Percentiles rank a stretch among this genome's conserved stretches.
Evolutionary conservation across 139 green algal species (phyloP).

Genomic region (Chlamydomonas sp.): DNA sequence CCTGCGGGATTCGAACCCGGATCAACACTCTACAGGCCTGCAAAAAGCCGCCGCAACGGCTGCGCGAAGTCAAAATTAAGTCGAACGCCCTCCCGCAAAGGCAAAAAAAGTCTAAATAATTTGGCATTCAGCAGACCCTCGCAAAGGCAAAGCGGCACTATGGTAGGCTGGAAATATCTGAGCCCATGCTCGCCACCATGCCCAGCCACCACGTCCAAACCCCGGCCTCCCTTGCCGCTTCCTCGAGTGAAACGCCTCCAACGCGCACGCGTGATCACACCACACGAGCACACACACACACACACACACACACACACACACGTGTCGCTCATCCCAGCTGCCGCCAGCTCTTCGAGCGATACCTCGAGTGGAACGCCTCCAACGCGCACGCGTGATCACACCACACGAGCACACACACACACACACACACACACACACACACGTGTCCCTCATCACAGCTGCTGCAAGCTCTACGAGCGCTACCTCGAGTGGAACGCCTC

Average conservation of each 20-base stretch:
- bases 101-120: too few relatives aligned
- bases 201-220: too few relatives aligned
- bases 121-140: too few relatives aligned
- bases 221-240: slow-evolving; percentile 49
- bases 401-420: background rate
- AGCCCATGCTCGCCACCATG: too few relatives aligned
- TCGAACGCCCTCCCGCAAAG: too few relatives aligned
- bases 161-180: too few relatives aligned
- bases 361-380: background rate
- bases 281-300: background rate
- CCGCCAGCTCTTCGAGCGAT: slow-evolving; percentile 50
- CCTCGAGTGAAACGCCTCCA: background rate
- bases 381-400: background rate
- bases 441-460: slow-evolving; percentile 30
- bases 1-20: too few relatives aligned
- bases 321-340: slow-evolving; percentile 36
- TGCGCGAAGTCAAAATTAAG: too few relatives aligned
- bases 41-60: too few relatives aligned
- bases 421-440: background rate
- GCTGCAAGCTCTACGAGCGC: slow-evolving; percentile 77
- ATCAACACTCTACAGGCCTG: too few relatives aligned
- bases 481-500: background rate
- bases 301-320: background rate
- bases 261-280: background rate
- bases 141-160: too few relatives aligned